Evolutionary conservation across 164 flowering plant genomes (phyloP).

Genomic region (Platanus orientalis): DNA sequence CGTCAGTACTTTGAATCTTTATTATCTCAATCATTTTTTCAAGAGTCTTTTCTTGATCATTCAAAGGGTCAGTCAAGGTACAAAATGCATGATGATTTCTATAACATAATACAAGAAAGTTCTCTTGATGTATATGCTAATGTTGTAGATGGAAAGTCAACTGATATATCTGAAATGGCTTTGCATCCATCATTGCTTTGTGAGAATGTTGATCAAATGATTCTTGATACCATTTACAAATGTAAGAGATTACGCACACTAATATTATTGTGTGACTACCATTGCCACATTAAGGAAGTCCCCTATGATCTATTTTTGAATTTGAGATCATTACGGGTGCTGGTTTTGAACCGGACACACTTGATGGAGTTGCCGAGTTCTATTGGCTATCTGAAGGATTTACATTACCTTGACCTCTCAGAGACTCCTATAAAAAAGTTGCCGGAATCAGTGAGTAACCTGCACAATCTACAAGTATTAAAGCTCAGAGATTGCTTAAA

Average conservation of each 20-base stretch:
- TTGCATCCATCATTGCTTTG: neutral
- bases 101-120: neutral
- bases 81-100: neutral
- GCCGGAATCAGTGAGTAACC: slow-evolving; percentile 12
- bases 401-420: slow-evolving; percentile 19
- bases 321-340: neutral
- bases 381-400: neutral
- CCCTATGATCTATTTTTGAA: neutral
- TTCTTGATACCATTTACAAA: neutral
- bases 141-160: neutral
- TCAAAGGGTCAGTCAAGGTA: neutral
- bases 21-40: neutral
- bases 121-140: neutral
- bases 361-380: neutral
- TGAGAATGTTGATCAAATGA: neutral
- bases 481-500: slow-evolving; percentile 11
- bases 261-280: neutral
- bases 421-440: slow-evolving; percentile 9
- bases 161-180: neutral
- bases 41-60: neutral
- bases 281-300: neutral
- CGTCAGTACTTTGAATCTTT: neutral
- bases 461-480: slow-evolving; percentile 14
- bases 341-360: neutral
- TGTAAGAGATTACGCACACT: neutral